Evolutionary conservation across 2,329 filamentous ascomycete genomes (phyloP), one percentile per base, ranked within the genome.

Genomic region (Ascochyta pisi): DNA sequence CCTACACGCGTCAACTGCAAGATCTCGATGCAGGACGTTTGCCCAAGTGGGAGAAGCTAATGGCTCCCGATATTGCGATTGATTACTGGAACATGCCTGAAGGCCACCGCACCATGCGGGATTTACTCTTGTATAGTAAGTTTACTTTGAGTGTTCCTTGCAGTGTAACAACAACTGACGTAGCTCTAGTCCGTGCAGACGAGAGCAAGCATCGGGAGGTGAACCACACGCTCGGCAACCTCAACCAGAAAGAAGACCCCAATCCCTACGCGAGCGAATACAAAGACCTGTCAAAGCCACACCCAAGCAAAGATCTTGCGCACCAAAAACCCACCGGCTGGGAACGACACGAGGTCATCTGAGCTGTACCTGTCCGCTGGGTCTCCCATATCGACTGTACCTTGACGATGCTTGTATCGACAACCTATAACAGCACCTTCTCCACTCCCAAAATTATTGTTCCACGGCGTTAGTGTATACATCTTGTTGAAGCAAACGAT

Each of bases 41-140:
- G 13, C 92, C 93, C 0, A 86, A 86, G 66, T 99, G 95, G 93
- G 81, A 85, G 24, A 84, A 87, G 7, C 88, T 96, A 69, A 67
- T 83, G 49, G 91, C 95, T 3, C 95, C 95, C 0, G 91, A 96
- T 57, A 92, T 99, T 63, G 95, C 95, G 0, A 78, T 97, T 44
- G 83, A 87, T 63, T 99, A 99, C 78, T 99, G 93, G 92, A 86
- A 90, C 38, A 97, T 99, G 87, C 92, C 93, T 0, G 89, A 96
- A 73, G 89, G 86, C 2, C 82, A 89, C 54, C 84, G 88, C 24
- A 90, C 87, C 1, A 96, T 99, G 91, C 85, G 84, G 67, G 92
- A 98, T 70, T 77, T 98, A 58, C 83, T 98, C 48, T 79, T 95
- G 46, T 97, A 98, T 74, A 90, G 70, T 73, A 91, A 90, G n/a